A percentile compares a stretch with the other conserved stretches of the same genome.
Conservation (phyloP, 208 protist species). For the Balamuthia mandrillaris region DNA sequence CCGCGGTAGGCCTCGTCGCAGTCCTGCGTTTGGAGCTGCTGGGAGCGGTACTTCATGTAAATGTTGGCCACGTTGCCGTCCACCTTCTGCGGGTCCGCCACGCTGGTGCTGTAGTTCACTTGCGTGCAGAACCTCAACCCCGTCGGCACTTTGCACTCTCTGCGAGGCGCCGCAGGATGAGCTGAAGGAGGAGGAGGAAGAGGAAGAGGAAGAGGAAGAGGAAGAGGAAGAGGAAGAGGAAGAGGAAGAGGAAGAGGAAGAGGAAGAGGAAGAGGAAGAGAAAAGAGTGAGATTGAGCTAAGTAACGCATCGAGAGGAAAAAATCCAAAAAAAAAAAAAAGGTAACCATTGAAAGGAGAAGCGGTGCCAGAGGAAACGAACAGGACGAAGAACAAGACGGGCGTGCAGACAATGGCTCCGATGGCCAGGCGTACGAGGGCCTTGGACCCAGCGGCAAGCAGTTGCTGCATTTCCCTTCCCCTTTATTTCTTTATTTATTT, state of each 20-base stretch:
- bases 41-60: background rate
- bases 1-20: background rate
- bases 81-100: background rate
- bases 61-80: background rate
- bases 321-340: background rate
- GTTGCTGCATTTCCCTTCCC: too few relatives aligned
- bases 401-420: too few relatives aligned
- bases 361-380: background rate
- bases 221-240: background rate
- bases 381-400: background rate
- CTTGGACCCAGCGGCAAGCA: too few relatives aligned
- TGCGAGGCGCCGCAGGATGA: background rate
- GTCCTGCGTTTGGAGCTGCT: slow-evolving; percentile 27
- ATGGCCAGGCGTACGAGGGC: too few relatives aligned
- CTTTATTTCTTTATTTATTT: too few relatives aligned
- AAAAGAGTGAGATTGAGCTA: background rate
- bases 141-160: background rate
- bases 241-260: background rate
- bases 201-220: too few relatives aligned
- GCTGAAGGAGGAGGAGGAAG: background rate
- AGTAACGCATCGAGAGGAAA: background rate
- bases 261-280: background rate
- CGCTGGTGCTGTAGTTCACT: slow-evolving; percentile 21
- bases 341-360: background rate
- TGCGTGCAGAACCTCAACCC: slow-evolving; percentile 4